Evolutionary conservation across 2,329 filamentous ascomycete genomes (phyloP), one percentile per base, ranked within the genome.

Genomic region (Huntiella moniliformis): DNA sequence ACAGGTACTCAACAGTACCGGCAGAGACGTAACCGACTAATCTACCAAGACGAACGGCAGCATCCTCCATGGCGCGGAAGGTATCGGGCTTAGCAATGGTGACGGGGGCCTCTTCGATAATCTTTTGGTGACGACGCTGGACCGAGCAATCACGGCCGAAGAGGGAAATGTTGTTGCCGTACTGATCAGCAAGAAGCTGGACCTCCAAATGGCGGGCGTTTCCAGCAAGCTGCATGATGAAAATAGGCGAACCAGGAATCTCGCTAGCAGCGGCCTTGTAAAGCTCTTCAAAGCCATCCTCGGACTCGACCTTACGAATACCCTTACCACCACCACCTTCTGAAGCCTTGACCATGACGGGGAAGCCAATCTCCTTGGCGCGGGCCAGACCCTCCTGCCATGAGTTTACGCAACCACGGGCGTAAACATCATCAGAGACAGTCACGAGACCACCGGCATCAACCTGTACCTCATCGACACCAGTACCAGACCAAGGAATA

Each of bases 331-430:
- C 91, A 67, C 91, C 91, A 67, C 91, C 91, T 69, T 98, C 91
- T 2, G 91, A 96, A n/a, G 91, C 91, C 71, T 98, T 98, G 63
- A 98, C 85, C 91, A 98, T 98, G 69, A 98, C 82, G 12, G 91
- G 91, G 68, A 98, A 98, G 54, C 91, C 91, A 61, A 98, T 98
- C 58, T 84, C 73, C 61, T 74, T 77, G 50, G 91, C 91, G 58
- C 82, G 86, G 58, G 74, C 67, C 43, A 98, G 73, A 65, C 88
- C 91, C 65, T 98, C 86, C 63, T 94, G 69, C 63, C 85, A 86
- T 16, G 82, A 86, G 59, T 75, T 75, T 41, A 93, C 91, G 63
- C 91, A 98, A 52, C 91, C 91, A 64, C 87, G 82, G 56, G 78
- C 73, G 63, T 98, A 98, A 49, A 92, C 59, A 4, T 85, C 67